Evolutionary conservation across 2,329 filamentous ascomycete genomes (phyloP).

Genomic region (Xylariomycetidae sp.): DNA sequence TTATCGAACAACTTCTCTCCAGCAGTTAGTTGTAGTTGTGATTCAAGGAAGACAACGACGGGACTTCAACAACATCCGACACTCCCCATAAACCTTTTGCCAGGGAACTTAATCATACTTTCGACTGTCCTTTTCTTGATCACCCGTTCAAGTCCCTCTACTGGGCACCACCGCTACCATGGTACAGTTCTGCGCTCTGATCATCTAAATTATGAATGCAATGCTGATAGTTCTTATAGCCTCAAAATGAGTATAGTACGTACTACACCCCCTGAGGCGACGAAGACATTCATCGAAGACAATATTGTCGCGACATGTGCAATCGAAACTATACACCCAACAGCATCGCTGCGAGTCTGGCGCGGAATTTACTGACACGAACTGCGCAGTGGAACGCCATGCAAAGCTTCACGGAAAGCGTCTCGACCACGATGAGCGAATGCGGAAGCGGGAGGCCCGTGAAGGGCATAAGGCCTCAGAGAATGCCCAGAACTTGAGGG

Average conservation of each 20-base stretch:
- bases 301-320: no score
- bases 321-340: no score
- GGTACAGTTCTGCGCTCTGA: constrained; percentile 14
- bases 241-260: constrained; percentile 79
- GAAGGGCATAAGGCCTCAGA: constrained; percentile 84
- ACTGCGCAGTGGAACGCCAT: constrained; percentile 19
- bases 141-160: constrained; percentile 18
- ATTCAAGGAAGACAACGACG: no score
- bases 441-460: constrained; percentile 80
- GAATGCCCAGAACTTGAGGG: constrained; percentile 89
- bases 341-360: no score
- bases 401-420: constrained; percentile 17
- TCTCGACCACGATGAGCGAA: constrained; percentile 67
- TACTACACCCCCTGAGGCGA: no score
- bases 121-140: neutral
- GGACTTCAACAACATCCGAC: no score
- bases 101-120: no score
- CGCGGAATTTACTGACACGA: neutral
- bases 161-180: constrained; percentile 22
- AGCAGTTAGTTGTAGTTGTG: no score
- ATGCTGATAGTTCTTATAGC: constrained; percentile 43
- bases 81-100: no score
- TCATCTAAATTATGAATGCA: no score
- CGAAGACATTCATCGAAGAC: no score
- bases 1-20: neutral